phyloP scores from a whole-genome alignment of 192 early-diverging fungal genomes.

The Phlyctochytrium planicorne region DNA sequence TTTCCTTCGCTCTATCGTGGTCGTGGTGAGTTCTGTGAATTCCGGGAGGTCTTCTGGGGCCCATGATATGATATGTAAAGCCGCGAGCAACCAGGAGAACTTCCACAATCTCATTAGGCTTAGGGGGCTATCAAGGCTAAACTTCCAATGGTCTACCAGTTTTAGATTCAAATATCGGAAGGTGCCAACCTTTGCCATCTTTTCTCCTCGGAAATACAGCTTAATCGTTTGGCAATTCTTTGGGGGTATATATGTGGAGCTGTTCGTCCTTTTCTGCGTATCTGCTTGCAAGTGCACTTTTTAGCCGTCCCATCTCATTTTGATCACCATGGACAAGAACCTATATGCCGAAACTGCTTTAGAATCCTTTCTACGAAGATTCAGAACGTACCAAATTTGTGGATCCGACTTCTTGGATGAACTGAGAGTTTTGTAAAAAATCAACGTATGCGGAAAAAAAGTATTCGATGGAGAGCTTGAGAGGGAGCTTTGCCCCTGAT shows the following conservation, averaged over 20 bases:
- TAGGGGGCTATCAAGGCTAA: conserved; percentile 76
- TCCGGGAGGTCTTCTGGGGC: conserved; percentile 76
- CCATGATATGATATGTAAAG: conserved; percentile 87
- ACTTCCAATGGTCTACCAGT: conserved; percentile 72
- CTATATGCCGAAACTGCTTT: conserved; percentile 15
- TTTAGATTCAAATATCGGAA: background rate
- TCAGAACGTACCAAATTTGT: conserved; percentile 70
- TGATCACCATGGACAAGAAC: conserved; percentile 94
- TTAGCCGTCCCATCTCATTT: conserved; percentile 89
- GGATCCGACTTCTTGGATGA: conserved; percentile 93
- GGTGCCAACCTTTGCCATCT: conserved; percentile 73
- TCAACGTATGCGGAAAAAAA: conserved; percentile 99
- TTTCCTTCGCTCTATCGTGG: conserved; percentile 78
- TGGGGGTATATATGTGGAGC: conserved; percentile 83
- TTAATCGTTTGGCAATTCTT: conserved; percentile 85
- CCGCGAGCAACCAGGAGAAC: conserved; percentile 89
- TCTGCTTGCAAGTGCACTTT: conserved; percentile 79
- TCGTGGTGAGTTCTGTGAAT: conserved; percentile 74
- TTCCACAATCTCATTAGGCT: conserved; percentile 58
- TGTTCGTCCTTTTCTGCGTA: conserved; percentile 77
- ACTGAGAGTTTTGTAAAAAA: conserved; percentile 91
- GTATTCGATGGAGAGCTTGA: conserved; percentile 85
- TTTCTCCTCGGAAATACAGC: conserved; percentile 92
- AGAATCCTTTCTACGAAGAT: background rate
- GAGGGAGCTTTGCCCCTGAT: conserved; percentile 75